Conservation (phyloP, 805 yeast species). For the Schizosaccharomyces japonicus region DNA sequence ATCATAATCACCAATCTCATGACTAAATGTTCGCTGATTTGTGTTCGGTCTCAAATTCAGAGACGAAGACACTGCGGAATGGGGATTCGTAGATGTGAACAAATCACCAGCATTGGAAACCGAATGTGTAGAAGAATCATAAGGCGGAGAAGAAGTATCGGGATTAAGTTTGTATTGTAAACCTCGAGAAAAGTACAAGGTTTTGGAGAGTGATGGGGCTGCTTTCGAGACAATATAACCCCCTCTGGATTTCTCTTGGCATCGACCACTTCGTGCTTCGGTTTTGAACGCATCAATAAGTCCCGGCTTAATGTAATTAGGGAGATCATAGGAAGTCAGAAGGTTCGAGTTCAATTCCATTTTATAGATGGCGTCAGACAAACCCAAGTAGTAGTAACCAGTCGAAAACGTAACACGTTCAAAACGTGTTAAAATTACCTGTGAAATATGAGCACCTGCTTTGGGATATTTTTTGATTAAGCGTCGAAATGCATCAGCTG, state of each 20-base stretch:
- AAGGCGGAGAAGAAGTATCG: not conserved
- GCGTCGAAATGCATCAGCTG: constrained; percentile 54
- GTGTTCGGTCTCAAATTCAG: too few species aligned
- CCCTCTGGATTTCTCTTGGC: not conserved
- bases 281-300: not conserved
- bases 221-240: not conserved
- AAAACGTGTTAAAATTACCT: constrained; percentile 66
- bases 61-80: not conserved
- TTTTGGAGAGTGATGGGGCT: not conserved
- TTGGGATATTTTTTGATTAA: constrained; percentile 57
- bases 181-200: not conserved
- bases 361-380: constrained; percentile 56
- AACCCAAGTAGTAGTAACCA: constrained; percentile 62
- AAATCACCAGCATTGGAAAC: not conserved
- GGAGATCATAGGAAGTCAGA: constrained; percentile 26
- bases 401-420: constrained; percentile 83
- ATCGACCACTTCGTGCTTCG: not conserved
- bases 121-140: not conserved
- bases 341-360: constrained; percentile 42
- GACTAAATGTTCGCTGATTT: not conserved
- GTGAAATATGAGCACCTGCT: constrained; percentile 81
- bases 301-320: constrained; percentile 21
- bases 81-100: not conserved
- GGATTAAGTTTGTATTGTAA: not conserved
- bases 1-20: not conserved